phyloP scores from a whole-genome alignment of 176 grass and related monocot genomes.

The Carex littledalei region DNA sequence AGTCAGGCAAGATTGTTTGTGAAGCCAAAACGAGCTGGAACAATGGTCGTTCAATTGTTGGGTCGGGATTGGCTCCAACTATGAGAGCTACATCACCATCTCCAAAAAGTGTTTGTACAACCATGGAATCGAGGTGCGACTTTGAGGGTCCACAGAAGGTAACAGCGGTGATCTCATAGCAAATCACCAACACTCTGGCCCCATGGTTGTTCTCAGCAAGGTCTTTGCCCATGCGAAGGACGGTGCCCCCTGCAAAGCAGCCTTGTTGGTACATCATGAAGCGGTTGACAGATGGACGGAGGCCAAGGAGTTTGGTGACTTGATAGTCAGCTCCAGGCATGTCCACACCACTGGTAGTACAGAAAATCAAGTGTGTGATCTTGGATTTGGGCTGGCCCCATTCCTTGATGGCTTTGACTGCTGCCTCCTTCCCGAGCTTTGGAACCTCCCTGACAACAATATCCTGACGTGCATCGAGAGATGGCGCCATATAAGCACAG shows the following conservation, averaged over 20 bases:
- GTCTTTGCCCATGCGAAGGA: constrained; percentile 1
- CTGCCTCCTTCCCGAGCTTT: not conserved
- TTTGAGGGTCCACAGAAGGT: constrained; percentile 6
- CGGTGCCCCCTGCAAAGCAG: not conserved
- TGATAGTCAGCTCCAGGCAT: constrained; percentile 4
- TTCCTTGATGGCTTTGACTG: constrained; percentile 1
- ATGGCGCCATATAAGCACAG: constrained; percentile 10
- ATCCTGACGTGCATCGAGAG: constrained; percentile 2
- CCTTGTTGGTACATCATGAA: constrained; percentile 19
- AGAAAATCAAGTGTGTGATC: constrained; percentile 9
- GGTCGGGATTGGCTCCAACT: not conserved
- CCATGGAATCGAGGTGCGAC: constrained; percentile 3
- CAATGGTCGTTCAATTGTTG: not conserved
- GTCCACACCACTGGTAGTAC: constrained; percentile 7
- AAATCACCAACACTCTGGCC: constrained; percentile 7
- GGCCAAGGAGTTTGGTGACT: constrained; percentile 1
- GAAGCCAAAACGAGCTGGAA: not conserved
- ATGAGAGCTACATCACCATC: not conserved
- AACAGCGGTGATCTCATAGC: constrained; percentile 2
- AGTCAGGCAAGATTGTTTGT: constrained; percentile 2
- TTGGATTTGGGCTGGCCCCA: constrained; percentile 3
- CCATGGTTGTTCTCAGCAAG: constrained; percentile 8
- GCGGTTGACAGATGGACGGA: not conserved
- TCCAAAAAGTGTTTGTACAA: constrained; percentile 1
- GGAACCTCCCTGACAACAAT: not conserved